Percentiles rank a stretch among this genome's conserved stretches.
Evolutionary conservation across 768 basidiomycete genomes (phyloP).

Genomic region (Cystofilobasidium bisporidii): DNA sequence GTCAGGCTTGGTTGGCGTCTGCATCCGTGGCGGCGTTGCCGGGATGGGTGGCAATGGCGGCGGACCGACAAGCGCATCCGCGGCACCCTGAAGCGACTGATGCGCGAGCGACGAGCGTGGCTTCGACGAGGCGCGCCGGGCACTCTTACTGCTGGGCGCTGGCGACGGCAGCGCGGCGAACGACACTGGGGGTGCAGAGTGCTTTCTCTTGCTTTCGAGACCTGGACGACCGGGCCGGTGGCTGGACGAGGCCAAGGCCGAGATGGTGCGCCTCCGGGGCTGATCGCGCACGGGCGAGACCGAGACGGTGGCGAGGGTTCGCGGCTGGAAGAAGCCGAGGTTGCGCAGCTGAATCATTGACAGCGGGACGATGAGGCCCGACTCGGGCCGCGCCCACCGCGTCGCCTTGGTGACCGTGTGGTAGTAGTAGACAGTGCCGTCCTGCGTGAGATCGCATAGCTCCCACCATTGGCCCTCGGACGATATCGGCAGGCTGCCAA

Average conservation of each 20-base stretch:
- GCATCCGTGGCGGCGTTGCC: background rate
- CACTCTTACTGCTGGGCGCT: background rate
- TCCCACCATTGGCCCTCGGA: slow-evolving; percentile 95
- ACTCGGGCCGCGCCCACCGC: slow-evolving; percentile 80
- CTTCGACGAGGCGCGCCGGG: background rate
- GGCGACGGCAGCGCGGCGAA: background rate
- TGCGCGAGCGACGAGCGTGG: background rate
- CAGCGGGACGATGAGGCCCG: slow-evolving; percentile 75
- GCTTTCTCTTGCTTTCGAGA: background rate
- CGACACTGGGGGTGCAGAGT: slow-evolving; percentile 9
- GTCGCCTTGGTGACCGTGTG: slow-evolving; percentile 80
- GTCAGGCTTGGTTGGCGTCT: background rate
- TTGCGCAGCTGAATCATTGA: slow-evolving; percentile 62
- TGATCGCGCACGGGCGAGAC: background rate
- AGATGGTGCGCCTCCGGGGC: background rate
- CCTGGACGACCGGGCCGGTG: background rate
- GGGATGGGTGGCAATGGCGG: background rate
- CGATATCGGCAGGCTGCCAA: slow-evolving; percentile 62
- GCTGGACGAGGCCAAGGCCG: background rate
- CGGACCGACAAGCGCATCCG: no score
- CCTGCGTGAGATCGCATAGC: slow-evolving; percentile 69
- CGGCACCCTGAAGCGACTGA: no score
- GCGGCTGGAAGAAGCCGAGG: slow-evolving; percentile 13
- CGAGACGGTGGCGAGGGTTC: background rate
- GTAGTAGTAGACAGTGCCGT: slow-evolving; percentile 83